These are phyloP conservation scores for Aspergillus sergii DNA, from an alignment of 2,329 filamentous ascomycete species.

Conservation along the genomic window DNA sequence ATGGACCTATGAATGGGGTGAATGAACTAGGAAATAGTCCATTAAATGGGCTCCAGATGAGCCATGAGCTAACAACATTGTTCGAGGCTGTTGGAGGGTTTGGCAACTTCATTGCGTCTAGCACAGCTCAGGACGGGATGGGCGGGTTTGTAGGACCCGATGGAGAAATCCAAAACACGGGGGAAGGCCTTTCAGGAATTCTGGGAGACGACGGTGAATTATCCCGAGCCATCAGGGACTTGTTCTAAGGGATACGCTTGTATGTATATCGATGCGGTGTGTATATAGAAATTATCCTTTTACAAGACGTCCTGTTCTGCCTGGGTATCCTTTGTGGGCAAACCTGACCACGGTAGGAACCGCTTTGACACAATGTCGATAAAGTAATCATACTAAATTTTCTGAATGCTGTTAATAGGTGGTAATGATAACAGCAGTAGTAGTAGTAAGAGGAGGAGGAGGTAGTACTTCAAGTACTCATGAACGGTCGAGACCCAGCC, in stretches of 20 bases:
- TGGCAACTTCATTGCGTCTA: constrained; percentile 40
- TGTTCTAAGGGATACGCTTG: constrained; percentile 52
- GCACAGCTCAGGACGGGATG: constrained; percentile 38
- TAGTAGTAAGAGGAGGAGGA: too few species aligned
- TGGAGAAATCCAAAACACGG: constrained; percentile 45
- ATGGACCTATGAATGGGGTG: constrained; percentile 40
- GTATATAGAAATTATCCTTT: neutral
- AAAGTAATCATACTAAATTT: neutral
- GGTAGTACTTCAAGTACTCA: neutral
- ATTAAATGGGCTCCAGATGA: constrained; percentile 61
- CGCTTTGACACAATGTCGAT: neutral
- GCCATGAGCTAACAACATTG: constrained; percentile 62
- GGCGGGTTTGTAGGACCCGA: constrained; percentile 41
- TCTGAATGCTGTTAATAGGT: neutral
- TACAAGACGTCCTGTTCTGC: neutral
- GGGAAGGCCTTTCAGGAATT: constrained; percentile 46
- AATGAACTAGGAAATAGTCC: constrained; percentile 56
- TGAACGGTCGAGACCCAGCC: neutral
- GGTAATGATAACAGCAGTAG: neutral
- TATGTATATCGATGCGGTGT: neutral
- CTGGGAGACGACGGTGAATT: constrained; percentile 62
- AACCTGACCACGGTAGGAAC: neutral
- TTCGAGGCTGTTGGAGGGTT: constrained; percentile 66
- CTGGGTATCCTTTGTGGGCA: neutral
- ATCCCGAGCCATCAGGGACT: constrained; percentile 59